Conservation (phyloP, 805 yeast genomes). For the Suhomyces sp. region DNA sequence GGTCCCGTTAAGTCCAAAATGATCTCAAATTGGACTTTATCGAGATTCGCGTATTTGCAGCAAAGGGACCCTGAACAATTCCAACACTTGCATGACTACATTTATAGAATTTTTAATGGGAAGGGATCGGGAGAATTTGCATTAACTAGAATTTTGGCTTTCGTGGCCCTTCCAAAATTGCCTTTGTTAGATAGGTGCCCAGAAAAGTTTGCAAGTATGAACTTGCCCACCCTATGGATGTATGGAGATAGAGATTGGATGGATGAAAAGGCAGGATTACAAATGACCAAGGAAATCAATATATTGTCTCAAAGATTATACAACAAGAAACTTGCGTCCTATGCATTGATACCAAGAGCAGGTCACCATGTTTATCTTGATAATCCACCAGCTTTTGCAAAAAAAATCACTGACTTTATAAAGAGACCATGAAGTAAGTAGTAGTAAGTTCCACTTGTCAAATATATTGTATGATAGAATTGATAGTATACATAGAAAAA, state of each 20-base stretch:
- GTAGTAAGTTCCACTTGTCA: too few species aligned
- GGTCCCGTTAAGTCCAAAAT: slow-evolving; percentile 58
- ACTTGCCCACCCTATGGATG: slow-evolving; percentile 53
- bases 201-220: slow-evolving; percentile 36
- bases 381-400: slow-evolving; percentile 30
- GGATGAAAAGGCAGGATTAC: slow-evolving; percentile 58
- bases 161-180: slow-evolving; percentile 56
- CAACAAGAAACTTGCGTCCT: slow-evolving; percentile 32
- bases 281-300: slow-evolving; percentile 23
- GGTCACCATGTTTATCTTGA: slow-evolving; percentile 60
- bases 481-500: too few species aligned
- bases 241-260: slow-evolving; percentile 75
- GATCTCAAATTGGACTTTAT: slow-evolving; percentile 54
- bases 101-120: slow-evolving; percentile 51
- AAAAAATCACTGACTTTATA: neutral
- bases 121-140: slow-evolving; percentile 67
- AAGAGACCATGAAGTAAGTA: too few species aligned
- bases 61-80: slow-evolving; percentile 29
- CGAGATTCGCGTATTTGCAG: slow-evolving; percentile 43
- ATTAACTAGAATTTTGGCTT: slow-evolving; percentile 56
- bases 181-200: slow-evolving; percentile 58
- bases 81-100: slow-evolving; percentile 51
- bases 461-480: too few species aligned
- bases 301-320: slow-evolving; percentile 26
- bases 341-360: slow-evolving; percentile 38